A percentile compares a stretch with the other conserved stretches of the same genome.
phyloP scores from a whole-genome alignment of 106 monocot species.

The Platanthera zijinensis region DNA sequence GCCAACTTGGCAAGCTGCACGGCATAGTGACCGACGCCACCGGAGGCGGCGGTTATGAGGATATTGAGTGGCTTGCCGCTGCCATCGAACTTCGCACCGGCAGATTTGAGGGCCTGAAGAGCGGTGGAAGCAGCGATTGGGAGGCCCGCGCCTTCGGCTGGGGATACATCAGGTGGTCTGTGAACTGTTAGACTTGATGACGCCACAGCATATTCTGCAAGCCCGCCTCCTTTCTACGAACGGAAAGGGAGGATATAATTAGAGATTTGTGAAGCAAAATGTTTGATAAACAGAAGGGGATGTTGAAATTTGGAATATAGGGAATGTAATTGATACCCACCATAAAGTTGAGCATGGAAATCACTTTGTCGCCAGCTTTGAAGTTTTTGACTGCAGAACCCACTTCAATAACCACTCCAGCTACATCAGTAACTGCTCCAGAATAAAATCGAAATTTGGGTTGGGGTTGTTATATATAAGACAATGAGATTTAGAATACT shows the following conservation, averaged over 20 bases:
- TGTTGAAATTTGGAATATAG: too few relatives aligned
- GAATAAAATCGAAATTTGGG: too few relatives aligned
- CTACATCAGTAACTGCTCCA: not conserved
- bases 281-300: too few relatives aligned
- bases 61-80: slow-evolving; percentile 7
- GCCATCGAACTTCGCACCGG: slow-evolving; percentile 12
- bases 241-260: too few relatives aligned
- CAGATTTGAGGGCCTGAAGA: slow-evolving; percentile 25
- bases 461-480: too few relatives aligned
- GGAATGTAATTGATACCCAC: not conserved
- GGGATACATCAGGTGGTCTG: slow-evolving; percentile 17
- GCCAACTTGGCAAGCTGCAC: slow-evolving; percentile 39
- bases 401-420: not conserved
- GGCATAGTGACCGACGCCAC: slow-evolving; percentile 37
- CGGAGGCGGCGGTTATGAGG: slow-evolving; percentile 50
- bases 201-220: slow-evolving; percentile 36
- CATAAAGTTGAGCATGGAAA: not conserved
- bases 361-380: not conserved
- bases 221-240: slow-evolving; percentile 19
- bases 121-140: slow-evolving; percentile 30
- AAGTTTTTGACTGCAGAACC: not conserved
- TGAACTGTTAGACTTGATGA: slow-evolving; percentile 16
- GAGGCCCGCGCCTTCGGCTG: slow-evolving; percentile 27
- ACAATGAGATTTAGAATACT: too few relatives aligned
- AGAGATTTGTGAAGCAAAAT: too few relatives aligned